These are phyloP conservation scores for Physaria fendleri DNA, from an alignment of 345 rosid genomes.

Conservation along the genomic window DNA sequence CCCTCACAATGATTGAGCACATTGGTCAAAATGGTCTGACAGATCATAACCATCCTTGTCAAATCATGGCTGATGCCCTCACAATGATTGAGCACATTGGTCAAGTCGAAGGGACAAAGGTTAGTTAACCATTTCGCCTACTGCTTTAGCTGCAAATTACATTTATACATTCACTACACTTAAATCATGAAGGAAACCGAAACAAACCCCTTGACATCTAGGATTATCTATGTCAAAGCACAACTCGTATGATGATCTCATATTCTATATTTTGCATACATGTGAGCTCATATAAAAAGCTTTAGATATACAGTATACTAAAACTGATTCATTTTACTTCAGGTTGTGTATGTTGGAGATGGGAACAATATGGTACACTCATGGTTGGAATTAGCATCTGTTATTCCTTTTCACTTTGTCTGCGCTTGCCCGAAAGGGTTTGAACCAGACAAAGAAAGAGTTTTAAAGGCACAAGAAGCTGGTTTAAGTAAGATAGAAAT, in stretches of 20 bases:
- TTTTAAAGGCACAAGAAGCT: slow-evolving; percentile 59
- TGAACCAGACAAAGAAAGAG: slow-evolving; percentile 76
- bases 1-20: slow-evolving; percentile 92
- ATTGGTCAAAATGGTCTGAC: slow-evolving; percentile 92
- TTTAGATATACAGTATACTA: not conserved
- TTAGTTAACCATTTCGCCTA: slow-evolving; percentile 13
- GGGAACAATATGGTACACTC: slow-evolving; percentile 96
- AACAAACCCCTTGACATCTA: not conserved
- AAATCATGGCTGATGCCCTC: slow-evolving; percentile 98
- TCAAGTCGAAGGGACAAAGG: slow-evolving; percentile 89
- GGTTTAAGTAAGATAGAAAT: slow-evolving; percentile 93
- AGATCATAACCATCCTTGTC: slow-evolving; percentile 92
- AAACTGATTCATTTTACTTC: slow-evolving; percentile 11
- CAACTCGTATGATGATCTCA: not conserved
- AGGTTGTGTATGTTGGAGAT: slow-evolving; percentile 98
- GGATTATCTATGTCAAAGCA: not conserved
- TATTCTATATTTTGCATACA: not conserved
- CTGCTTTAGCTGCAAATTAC: not conserved
- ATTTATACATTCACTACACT: not conserved
- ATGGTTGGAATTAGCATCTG: slow-evolving; percentile 84
- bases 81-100: slow-evolving; percentile 87
- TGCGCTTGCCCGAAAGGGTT: slow-evolving; percentile 89
- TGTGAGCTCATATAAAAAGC: not conserved
- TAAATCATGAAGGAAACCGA: not conserved
- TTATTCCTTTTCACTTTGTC: slow-evolving; percentile 90